phyloP scores from a whole-genome alignment of 2,329 filamentous ascomycete genomes.

The Aspergillus sp. region DNA sequence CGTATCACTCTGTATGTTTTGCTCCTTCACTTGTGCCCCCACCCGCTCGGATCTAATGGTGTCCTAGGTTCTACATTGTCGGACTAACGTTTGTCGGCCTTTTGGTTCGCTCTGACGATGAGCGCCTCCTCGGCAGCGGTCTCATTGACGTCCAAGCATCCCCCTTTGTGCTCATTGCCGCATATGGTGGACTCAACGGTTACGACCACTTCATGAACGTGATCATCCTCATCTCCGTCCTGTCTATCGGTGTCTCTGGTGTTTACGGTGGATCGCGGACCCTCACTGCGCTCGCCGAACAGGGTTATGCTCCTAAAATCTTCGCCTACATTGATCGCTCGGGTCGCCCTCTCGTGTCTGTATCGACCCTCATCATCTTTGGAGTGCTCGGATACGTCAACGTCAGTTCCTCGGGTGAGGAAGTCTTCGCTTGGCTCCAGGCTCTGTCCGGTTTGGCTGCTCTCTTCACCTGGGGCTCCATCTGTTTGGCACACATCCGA shows the following conservation, averaged over 20 bases:
- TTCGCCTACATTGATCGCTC: slow-evolving; percentile 47
- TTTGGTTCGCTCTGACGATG: slow-evolving; percentile 43
- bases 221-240: slow-evolving; percentile 62
- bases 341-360: slow-evolving; percentile 46
- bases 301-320: slow-evolving; percentile 46
- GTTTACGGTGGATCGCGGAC: slow-evolving; percentile 60
- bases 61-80: slow-evolving; percentile 46
- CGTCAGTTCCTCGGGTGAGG: slow-evolving; percentile 44
- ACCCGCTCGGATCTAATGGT: not conserved
- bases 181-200: slow-evolving; percentile 59
- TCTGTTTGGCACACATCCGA: slow-evolving; percentile 67
- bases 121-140: slow-evolving; percentile 41
- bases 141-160: slow-evolving; percentile 49
- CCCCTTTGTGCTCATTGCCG: slow-evolving; percentile 67
- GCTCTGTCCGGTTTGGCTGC: slow-evolving; percentile 63
- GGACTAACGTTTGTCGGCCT: slow-evolving; percentile 48
- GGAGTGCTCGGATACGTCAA: slow-evolving; percentile 45
- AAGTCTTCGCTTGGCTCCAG: slow-evolving; percentile 64
- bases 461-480: slow-evolving; percentile 66
- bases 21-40: not conserved
- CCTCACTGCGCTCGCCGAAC: slow-evolving; percentile 53
- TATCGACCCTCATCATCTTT: slow-evolving; percentile 40
- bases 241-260: slow-evolving; percentile 60
- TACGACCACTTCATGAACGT: slow-evolving; percentile 68
- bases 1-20: slow-evolving; percentile 42